phyloP scores from a whole-genome alignment of 1,139 yeast species.

The Pichia sp. region DNA sequence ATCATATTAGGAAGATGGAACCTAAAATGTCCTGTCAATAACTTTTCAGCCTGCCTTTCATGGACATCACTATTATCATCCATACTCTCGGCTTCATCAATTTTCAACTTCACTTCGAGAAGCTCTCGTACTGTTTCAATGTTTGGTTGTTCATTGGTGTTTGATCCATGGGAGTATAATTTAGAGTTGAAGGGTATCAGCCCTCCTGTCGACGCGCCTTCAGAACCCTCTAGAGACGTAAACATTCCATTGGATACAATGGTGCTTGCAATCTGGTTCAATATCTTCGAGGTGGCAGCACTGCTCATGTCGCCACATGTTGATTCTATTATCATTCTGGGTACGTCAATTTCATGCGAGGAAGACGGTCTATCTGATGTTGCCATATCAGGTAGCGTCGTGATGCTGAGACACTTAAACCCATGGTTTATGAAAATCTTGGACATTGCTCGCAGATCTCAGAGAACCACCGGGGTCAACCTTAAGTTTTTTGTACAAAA shows the following conservation, averaged over 20 bases:
- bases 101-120: constrained; percentile 25
- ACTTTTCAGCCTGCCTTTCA: neutral
- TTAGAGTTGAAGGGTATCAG: constrained; percentile 24
- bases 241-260: constrained; percentile 24
- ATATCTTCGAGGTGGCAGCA: constrained; percentile 3
- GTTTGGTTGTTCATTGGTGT: constrained; percentile 23
- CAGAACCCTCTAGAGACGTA: neutral
- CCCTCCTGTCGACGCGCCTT: constrained; percentile 1
- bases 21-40: constrained; percentile 29
- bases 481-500: neutral
- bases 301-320: constrained; percentile 24
- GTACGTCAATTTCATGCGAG: neutral
- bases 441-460: constrained; percentile 22
- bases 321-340: constrained; percentile 20
- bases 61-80: neutral
- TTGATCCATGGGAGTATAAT: constrained; percentile 23
- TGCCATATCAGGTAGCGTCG: constrained; percentile 14
- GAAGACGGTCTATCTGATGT: neutral
- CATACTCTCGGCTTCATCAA: constrained; percentile 19
- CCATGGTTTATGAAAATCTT: constrained; percentile 28
- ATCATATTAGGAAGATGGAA: constrained; percentile 27
- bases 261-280: constrained; percentile 14
- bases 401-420: constrained; percentile 19
- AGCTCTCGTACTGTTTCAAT: constrained; percentile 21
- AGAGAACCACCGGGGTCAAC: neutral